phyloP scores from a whole-genome alignment of 1,284 basidiomycete species.

The Cutaneotrichosporon sp. region DNA sequence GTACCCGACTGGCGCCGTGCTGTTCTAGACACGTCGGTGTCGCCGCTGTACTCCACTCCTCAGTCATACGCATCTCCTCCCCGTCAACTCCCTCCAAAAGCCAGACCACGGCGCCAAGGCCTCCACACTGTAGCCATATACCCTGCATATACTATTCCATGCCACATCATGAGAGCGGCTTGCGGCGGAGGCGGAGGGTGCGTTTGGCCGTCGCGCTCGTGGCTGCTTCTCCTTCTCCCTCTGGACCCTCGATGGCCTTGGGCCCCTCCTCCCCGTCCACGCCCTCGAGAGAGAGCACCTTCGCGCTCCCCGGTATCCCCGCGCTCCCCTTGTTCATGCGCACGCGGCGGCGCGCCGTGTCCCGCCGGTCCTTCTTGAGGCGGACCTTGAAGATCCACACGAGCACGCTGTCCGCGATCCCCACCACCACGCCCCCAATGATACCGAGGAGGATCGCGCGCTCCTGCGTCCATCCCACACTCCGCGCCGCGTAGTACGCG shows the following conservation, averaged over 20 bases:
- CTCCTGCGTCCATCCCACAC: constrained; percentile 39
- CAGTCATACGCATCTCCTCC: no score
- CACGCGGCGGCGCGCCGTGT: constrained; percentile 20
- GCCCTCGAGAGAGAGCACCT: not conserved
- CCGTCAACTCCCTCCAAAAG: no score
- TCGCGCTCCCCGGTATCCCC: constrained; percentile 1
- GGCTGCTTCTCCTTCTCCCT: not conserved
- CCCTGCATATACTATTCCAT: constrained; percentile 10
- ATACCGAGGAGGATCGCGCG: constrained; percentile 36
- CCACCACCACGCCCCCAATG: constrained; percentile 39
- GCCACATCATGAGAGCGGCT: not conserved
- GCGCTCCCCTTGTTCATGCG: constrained; percentile 16
- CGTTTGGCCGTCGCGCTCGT: not conserved
- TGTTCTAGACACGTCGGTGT: no score
- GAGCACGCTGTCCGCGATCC: constrained; percentile 38
- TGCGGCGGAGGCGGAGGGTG: constrained; percentile 14
- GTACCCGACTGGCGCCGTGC: constrained; percentile 4
- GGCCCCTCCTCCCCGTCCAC: constrained; percentile 2
- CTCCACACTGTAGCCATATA: constrained; percentile 6
- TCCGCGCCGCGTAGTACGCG: constrained; percentile 38
- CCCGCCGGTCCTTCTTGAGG: constrained; percentile 25
- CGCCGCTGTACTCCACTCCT: no score
- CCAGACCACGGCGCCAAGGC: no score
- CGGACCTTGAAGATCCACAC: constrained; percentile 33
- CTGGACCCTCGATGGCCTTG: not conserved